These are phyloP conservation scores for Madurella fahalii DNA, from an alignment of 2,329 filamentous ascomycete genomes.

Conservation along the genomic window DNA sequence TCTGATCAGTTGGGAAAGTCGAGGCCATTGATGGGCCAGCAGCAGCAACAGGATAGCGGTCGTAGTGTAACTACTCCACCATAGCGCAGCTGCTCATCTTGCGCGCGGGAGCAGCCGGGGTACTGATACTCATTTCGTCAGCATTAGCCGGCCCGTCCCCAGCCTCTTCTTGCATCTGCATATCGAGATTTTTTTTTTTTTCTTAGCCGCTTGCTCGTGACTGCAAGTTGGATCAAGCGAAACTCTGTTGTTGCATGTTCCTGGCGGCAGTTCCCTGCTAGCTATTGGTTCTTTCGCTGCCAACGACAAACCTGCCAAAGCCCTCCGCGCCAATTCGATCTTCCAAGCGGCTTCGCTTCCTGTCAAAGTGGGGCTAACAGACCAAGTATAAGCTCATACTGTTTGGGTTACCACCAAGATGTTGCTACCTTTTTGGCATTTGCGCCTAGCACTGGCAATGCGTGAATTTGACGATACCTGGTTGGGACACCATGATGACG, in stretches of 20 bases:
- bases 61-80: background rate
- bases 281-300: slow-evolving; percentile 5
- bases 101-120: too few species aligned
- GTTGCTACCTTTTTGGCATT: too few species aligned
- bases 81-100: background rate
- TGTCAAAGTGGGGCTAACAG: background rate
- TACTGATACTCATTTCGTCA: background rate
- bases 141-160: slow-evolving; percentile 11
- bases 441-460: too few species aligned
- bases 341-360: background rate
- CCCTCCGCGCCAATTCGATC: background rate
- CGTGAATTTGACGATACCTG: too few species aligned
- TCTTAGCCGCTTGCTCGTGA: background rate
- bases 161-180: slow-evolving; percentile 19
- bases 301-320: background rate
- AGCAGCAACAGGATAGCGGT: too few species aligned
- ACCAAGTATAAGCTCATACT: too few species aligned
- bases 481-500: too few species aligned
- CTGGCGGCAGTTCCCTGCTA: slow-evolving; percentile 6
- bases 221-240: too few species aligned
- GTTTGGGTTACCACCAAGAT: too few species aligned
- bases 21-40: too few species aligned
- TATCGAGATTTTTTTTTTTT: slow-evolving; percentile 16
- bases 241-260: background rate
- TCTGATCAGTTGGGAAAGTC: too few species aligned